Base-by-base conservation (phyloP, 73 alveolate species). In the Paramecium sonneborni region DNA sequence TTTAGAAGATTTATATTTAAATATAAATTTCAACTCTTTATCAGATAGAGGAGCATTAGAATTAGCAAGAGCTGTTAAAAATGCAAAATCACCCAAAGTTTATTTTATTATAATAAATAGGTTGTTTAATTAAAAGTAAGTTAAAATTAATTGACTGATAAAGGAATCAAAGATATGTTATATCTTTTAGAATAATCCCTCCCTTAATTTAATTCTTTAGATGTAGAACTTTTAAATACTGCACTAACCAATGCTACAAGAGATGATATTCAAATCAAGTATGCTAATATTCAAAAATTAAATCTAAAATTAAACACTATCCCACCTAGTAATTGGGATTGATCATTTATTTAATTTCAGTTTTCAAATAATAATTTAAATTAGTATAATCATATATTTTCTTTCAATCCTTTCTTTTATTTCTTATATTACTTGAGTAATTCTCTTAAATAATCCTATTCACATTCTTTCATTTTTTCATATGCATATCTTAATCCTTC, bases 201-300 rank as follows among this genome's bases (percentile, higher is more conserved):
- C 18, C 24, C 28, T 21, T 62, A 62, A 37, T 37, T 62, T 2
- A 57, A 72, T 35, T 5, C 8, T 6, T 52, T 86, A 26, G 82
- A 86, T 35, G 46, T 86, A 38, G 68, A 52, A 37, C 15, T 86
- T 37, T 55, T 86, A 6, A 58, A 86, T 57, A 86, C 93, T n/a
- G 93, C 93, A 18, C 26, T 86, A 24, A 86, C 93, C 18, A 62
- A 86, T 41, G 74, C 84, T 34, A 76, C 85, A 3, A 76, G 88
- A 62, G 93, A 86, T 21, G 55, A 58, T 18, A 62, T 86, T 34
- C 57, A 30, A 57, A n/a, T 6, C 2, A 86, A 30, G 35, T 86
- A 58, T 62, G 46, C 24, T 5, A 21, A 38, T 32, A 12, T 15
- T 14, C 30, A 74, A n/a, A 74, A 74, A 21, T n/a, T 74, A 74